Evolutionary conservation across 495 filamentous ascomycete species (phyloP).

Genomic region (Mycothermus thermophilus): DNA sequence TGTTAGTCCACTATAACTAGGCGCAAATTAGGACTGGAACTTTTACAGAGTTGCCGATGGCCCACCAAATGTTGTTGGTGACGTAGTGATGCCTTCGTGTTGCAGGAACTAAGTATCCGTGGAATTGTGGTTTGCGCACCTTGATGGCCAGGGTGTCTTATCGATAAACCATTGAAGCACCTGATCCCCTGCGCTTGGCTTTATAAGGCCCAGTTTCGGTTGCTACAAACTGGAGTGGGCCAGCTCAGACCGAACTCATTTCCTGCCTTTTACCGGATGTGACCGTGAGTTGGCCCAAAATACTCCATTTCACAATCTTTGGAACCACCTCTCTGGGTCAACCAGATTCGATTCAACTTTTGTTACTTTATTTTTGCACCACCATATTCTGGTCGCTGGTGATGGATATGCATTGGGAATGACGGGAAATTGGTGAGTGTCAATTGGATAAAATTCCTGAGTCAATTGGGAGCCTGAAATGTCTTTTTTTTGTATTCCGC

Average conservation of each 20-base stretch:
- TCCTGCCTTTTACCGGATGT: constrained; percentile 30
- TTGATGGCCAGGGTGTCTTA: constrained; percentile 1
- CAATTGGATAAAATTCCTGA: too few relatives aligned
- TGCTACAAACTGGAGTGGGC: constrained; percentile 13
- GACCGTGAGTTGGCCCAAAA: constrained; percentile 27
- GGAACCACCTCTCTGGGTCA: constrained; percentile 19
- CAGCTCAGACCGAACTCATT: constrained; percentile 26
- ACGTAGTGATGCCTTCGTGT: too few relatives aligned
- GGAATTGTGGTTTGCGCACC: not conserved
- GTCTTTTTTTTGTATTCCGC: constrained; percentile 22
- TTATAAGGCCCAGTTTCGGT: constrained; percentile 5
- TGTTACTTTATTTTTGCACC: constrained; percentile 8
- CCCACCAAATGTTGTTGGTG: too few relatives aligned
- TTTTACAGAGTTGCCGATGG: too few relatives aligned
- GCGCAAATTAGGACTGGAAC: too few relatives aligned
- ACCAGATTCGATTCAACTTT: constrained; percentile 23
- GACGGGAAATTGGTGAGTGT: too few relatives aligned
- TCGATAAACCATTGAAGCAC: not conserved
- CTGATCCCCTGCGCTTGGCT: not conserved
- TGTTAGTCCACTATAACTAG: too few relatives aligned
- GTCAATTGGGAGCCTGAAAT: too few relatives aligned
- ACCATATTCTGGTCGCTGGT: constrained; percentile 5
- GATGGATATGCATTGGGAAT: too few relatives aligned
- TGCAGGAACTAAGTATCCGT: not conserved
- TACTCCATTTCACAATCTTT: constrained; percentile 25